Evolutionary conservation across 164 flowering plant genomes (phyloP), one percentile per base, ranked within the genome.

Genomic region (Platanus orientalis): DNA sequence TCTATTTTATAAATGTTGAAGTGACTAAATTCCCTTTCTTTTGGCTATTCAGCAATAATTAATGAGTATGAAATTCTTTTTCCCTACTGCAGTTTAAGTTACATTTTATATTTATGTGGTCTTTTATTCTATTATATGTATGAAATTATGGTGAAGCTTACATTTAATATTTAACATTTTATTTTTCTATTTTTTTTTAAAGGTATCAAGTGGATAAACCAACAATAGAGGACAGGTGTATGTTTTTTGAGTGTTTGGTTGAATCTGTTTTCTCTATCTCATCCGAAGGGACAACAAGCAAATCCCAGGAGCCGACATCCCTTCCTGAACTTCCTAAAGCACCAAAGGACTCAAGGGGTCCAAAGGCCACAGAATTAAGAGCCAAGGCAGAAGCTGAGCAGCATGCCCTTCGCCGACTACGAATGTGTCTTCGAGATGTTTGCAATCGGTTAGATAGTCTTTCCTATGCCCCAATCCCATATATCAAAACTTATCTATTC

Each of bases 371-470:
- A 60, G 98, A 95, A 69, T 50, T 95, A 65, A 90, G 78, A 77
- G 90, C 97, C 58, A 88, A 90, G 76, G 89, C 90, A 62, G 99
- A 95, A 81, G 94, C 96, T 57, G 92, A 95, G 86, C 94, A 89
- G 71, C 99, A 95, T 77, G 97, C 97, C 39, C 88, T 95, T 64
- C 97, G 99, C 27, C 85, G 99, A 52, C 50, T 95, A 71, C 80
- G 99, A 25, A 95, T 95, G 98, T 95, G 99, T 68, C 90, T 95
- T 42, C 84, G 99, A 60, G 99, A 95, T 80, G 78, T 95, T 69
- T 95, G 99, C 83, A 95, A 95, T 64, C 68, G 99, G 99, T 95
- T 27, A 71, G 82, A 23, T 34, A 54, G 6, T 32, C 7, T 52
- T 66, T 54, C 39, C 20, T 45, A n/a, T 45, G n/a, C 23, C 6